Evolutionary conservation across 176 grass and related monocot species (phyloP).

Genomic region (Aegilops umbellulata): DNA sequence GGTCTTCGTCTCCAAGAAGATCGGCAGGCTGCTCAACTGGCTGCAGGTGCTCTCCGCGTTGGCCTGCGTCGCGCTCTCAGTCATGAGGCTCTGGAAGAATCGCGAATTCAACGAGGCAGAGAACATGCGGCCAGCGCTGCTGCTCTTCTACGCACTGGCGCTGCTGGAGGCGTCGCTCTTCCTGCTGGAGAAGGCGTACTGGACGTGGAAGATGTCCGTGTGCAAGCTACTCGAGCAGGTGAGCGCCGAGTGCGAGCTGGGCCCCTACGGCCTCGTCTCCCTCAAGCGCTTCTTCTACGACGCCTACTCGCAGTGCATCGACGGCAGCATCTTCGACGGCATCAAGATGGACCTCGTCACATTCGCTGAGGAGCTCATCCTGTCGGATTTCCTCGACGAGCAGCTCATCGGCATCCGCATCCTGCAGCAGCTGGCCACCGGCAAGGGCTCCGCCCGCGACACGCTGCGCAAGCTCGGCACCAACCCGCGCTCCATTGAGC

Average conservation of each 20-base stretch:
- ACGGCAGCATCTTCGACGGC: conserved; percentile 61
- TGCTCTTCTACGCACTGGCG: conserved; percentile 69
- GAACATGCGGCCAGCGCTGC: conserved; percentile 39
- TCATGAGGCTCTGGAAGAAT: conserved; percentile 29
- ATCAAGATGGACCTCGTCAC: conserved; percentile 76
- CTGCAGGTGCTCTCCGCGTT: conserved; percentile 56
- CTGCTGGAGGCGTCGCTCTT: conserved; percentile 55
- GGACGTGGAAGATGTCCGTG: conserved; percentile 39
- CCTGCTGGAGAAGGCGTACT: conserved; percentile 66
- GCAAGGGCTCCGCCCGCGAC: conserved; percentile 5
- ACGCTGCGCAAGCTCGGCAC: conserved; percentile 55
- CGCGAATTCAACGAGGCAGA: background rate
- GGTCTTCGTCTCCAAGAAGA: conserved; percentile 52
- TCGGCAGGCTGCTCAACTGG: conserved; percentile 34
- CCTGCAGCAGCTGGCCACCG: conserved; percentile 36
- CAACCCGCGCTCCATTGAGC: conserved; percentile 29
- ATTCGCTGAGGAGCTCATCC: conserved; percentile 56
- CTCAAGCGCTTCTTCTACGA: conserved; percentile 71
- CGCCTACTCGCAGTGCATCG: conserved; percentile 61
- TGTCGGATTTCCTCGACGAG: conserved; percentile 59
- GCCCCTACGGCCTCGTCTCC: conserved; percentile 37
- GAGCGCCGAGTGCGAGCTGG: conserved; percentile 41
- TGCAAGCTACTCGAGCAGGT: conserved; percentile 41
- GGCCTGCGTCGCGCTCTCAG: conserved; percentile 47
- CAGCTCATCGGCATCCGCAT: conserved; percentile 66